phyloP scores from a whole-genome alignment of 2,329 filamentous ascomycete genomes.

The Lithohypha guttulata region DNA sequence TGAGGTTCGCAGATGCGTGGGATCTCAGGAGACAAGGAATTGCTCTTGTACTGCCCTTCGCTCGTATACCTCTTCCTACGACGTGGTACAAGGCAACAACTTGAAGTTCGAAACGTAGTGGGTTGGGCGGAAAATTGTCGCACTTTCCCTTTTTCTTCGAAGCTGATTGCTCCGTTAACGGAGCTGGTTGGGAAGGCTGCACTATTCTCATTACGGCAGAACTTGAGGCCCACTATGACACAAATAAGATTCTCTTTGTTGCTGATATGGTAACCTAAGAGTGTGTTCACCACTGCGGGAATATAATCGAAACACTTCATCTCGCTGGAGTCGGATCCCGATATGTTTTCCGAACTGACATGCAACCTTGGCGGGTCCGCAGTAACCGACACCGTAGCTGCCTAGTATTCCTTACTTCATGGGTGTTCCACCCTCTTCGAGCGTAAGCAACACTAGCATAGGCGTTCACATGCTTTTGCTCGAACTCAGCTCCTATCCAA shows the following conservation, averaged over 20 bases:
- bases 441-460: too few species aligned
- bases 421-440: too few species aligned
- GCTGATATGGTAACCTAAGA: conserved; percentile 1
- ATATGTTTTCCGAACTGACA: neutral
- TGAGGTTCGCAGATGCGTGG: conserved; percentile 2
- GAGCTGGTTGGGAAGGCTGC: conserved; percentile 1
- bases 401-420: too few species aligned
- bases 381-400: too few species aligned
- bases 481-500: too few species aligned
- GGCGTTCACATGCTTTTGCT: too few species aligned
- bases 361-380: conserved; percentile 2
- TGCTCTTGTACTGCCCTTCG: conserved; percentile 1
- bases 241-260: conserved; percentile 1
- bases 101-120: neutral
- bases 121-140: conserved; percentile 1
- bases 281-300: neutral
- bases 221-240: conserved; percentile 2
- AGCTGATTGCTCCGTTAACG: neutral
- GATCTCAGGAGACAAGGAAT: conserved; percentile 1
- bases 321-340: conserved; percentile 1
- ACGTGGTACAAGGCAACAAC: conserved; percentile 3
- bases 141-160: neutral
- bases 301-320: conserved; percentile 1
- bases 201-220: conserved; percentile 3
- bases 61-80: conserved; percentile 1